Base-by-base conservation (phyloP, 352 stramenopile species). In the Globisporangium abappressorium region DNA sequence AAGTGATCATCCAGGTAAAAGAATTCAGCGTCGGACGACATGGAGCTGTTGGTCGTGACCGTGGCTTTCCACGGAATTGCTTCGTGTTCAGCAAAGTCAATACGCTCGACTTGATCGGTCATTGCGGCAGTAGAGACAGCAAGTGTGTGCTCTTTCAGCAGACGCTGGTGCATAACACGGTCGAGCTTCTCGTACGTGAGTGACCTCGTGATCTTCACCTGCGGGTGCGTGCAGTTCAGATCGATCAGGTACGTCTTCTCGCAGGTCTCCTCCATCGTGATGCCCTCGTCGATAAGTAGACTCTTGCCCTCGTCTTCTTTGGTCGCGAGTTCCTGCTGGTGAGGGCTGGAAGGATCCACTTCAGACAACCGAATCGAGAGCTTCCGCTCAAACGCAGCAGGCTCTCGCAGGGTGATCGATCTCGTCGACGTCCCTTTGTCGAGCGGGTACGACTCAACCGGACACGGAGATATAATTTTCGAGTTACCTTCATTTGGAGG, bases 241-340 rank as follows among this genome's bases (percentile, higher is more conserved):
- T 86, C 76, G 33, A 82, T 77, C 15, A 66, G 65, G 64, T 86
- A 86, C 49, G 66, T 80, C 56, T 86, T 84, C 34, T 68, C 62
- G 1, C 69, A 78, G n/a, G 63, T 79, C 58, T 86, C 76, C 11
- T 84, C 76, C 72, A 84, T 84, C 9, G 56, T 58, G 36, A 86
- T 81, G 2, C 78, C 76, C 57, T 84, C 65, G n/a, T 82, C 73
- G 14, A 84, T 64, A n/a, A 86, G 65, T 57, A 86, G 41, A n/a
- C 71, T 60, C 57, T 79, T 79, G 60, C 78, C 76, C 67, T 86
- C 76, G 20, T 84, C 70, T 66, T 86, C 78, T 11, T 65, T 74
- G 33, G 62, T 43, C 12, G 70, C 62, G 8, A 79, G 71, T 28
- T 77, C 65, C 8, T 77, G 78, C 60, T 82, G 78, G 5, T 71